A percentile compares a stretch with the other conserved stretches of the same genome.
These are phyloP conservation scores for Pleurotus eryngii DNA, from an alignment of 768 basidiomycete species.

Conservation along the genomic window DNA sequence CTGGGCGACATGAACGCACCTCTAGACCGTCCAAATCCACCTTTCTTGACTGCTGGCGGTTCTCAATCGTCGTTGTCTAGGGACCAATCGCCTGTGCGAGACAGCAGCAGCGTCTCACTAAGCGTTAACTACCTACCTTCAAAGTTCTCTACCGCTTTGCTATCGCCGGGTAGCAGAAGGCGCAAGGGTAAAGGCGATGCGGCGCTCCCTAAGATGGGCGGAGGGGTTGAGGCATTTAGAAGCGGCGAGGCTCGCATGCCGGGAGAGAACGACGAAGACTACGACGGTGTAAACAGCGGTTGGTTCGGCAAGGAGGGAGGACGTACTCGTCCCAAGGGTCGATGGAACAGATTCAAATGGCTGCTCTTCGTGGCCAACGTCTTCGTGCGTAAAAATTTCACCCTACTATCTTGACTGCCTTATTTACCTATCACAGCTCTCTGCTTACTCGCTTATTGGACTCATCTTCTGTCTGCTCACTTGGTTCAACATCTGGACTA, in stretches of 20 bases:
- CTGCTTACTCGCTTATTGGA: slow-evolving; percentile 55
- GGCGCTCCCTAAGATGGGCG: slow-evolving; percentile 57
- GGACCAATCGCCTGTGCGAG: slow-evolving; percentile 15
- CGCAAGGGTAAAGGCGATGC: slow-evolving; percentile 32
- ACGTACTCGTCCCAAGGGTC: slow-evolving; percentile 37
- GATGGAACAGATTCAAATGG: slow-evolving; percentile 90
- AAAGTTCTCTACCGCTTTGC: slow-evolving; percentile 58
- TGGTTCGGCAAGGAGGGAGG: slow-evolving; percentile 40
- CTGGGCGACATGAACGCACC: slow-evolving; percentile 32
- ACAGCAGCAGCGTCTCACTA: slow-evolving; percentile 33
- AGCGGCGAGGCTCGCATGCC: slow-evolving; percentile 52
- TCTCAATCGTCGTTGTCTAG: slow-evolving; percentile 18
- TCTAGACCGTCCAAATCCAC: slow-evolving; percentile 32
- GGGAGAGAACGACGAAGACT: slow-evolving; percentile 49
- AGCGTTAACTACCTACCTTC: slow-evolving; percentile 72
- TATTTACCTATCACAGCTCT: slow-evolving; percentile 30
- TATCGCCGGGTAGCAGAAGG: slow-evolving; percentile 36
- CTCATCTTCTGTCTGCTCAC: slow-evolving; percentile 68
- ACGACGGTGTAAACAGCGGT: slow-evolving; percentile 37
- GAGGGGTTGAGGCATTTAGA: slow-evolving; percentile 66
- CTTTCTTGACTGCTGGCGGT: slow-evolving; percentile 23
- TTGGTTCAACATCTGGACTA: slow-evolving; percentile 72
- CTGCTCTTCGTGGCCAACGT: slow-evolving; percentile 64
- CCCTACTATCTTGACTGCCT: not conserved
- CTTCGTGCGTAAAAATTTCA: slow-evolving; percentile 27